Evolutionary conservation across 1,139 yeast species (phyloP).

Genomic region (Blastobotrys buckinghamii): DNA sequence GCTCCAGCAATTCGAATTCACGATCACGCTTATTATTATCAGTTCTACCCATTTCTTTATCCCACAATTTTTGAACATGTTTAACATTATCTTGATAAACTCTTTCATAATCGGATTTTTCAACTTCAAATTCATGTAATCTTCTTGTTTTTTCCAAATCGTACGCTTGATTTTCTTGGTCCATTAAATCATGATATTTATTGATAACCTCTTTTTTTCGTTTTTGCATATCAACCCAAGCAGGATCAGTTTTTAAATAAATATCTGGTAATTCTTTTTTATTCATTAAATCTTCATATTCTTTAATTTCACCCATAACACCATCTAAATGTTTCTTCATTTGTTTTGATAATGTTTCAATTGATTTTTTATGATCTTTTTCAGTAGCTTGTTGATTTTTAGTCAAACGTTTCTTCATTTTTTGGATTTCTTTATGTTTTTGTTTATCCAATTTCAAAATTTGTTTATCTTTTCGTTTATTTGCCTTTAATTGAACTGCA

Average conservation of each 20-base stretch:
- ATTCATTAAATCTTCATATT: background rate
- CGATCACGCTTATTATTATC: constrained; percentile 6
- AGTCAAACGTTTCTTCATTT: constrained; percentile 5
- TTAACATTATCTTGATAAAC: constrained; percentile 4
- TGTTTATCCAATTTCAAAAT: constrained; percentile 9
- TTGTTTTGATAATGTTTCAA: constrained; percentile 3
- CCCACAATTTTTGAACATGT: constrained; percentile 7
- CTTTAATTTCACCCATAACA: constrained; percentile 2
- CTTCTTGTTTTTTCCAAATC: constrained; percentile 2
- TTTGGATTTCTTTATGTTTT: constrained; percentile 5
- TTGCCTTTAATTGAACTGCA: constrained; percentile 37
- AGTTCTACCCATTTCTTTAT: constrained; percentile 10
- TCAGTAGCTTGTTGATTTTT: constrained; percentile 1
- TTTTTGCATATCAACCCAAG: constrained; percentile 3
- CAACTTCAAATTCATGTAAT: constrained; percentile 9
- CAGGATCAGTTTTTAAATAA: constrained; percentile 3
- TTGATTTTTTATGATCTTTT: constrained; percentile 6
- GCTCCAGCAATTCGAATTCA: constrained; percentile 4
- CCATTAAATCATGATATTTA: constrained; percentile 5
- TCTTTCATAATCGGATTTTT: constrained; percentile 8
- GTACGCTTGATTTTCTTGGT: constrained; percentile 2
- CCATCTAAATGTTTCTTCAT: constrained; percentile 9
- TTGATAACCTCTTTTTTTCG: background rate
- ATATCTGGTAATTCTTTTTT: background rate
- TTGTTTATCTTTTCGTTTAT: constrained; percentile 4